Base-by-base conservation (phyloP, 345 rosid genomes). In the Eutrema yunnanense region DNA sequence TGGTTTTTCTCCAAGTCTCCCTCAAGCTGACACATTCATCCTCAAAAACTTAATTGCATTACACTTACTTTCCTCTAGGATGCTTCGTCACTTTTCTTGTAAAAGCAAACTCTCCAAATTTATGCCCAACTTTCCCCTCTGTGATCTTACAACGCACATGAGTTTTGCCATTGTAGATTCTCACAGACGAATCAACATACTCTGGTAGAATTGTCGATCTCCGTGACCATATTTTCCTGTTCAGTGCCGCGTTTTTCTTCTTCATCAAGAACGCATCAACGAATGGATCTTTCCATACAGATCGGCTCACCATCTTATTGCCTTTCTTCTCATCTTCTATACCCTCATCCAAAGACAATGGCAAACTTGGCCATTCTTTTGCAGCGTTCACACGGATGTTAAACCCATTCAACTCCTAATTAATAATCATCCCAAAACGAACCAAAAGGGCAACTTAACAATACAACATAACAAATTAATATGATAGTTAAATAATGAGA, bases 341-440 rank as follows among this genome's bases (percentile, higher is more conserved):
- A 16, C 79, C 69, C 12, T 64, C 33, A 12, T 19, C 40, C 12
- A 49, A 73, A 14, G 80, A 49, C 38, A 81, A 72, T 16, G 86
- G 77, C 19, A 55, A 72, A 53, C 78, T 53, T 13, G 86, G 60
- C 77, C 84, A 79, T 0, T 84, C 90, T 48, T 67, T 80, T 3
- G 94, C 92, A 65, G 2, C 74, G 51, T 81, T 76, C 66, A 90
- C 94, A 2, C 83, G 87, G 65, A 88, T 85, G 61, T 52, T 82
- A 54, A 84, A 66, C 58, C 92, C 92, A 13, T 82, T 69, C 43
- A 90, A 62, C 69, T 86, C 87, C 96, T 90, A 81, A 37, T 57
- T 16, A 29, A 77, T 0, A 26, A 77, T 0, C 60, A 60, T 12
- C 64, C 56, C 43, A 59, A 38, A 62, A 64, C 57, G 62, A 69